Evolutionary conservation across 225 moss, liverwort and hornwort species (phyloP).

Genomic region (Sphagnum tenellum): DNA sequence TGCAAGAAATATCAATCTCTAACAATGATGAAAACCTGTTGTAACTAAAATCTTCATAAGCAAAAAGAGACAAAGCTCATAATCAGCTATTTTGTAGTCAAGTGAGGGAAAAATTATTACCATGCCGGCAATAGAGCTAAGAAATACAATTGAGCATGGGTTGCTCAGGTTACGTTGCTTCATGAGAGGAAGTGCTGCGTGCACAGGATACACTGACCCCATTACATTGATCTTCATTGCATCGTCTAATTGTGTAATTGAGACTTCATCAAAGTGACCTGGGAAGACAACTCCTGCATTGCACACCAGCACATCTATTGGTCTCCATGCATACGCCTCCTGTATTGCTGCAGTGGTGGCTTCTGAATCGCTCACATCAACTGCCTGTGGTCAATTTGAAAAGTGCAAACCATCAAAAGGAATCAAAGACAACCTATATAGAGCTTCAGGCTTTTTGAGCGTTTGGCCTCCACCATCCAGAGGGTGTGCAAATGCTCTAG

Average conservation of each 20-base stretch:
- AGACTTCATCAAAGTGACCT: constrained; percentile 8
- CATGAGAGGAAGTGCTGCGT: constrained; percentile 21
- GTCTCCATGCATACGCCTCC: constrained; percentile 14
- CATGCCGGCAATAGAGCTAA: constrained; percentile 23
- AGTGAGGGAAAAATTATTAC: not conserved
- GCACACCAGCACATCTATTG: constrained; percentile 28
- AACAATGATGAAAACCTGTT: too few relatives aligned
- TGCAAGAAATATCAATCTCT: too few relatives aligned
- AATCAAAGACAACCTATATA: too few relatives aligned
- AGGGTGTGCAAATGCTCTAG: too few relatives aligned
- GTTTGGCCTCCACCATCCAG: too few relatives aligned
- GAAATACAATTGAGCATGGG: constrained; percentile 14
- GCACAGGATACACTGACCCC: constrained; percentile 19
- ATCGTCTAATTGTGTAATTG: constrained; percentile 9
- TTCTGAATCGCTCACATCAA: constrained; percentile 13
- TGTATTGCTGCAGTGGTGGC: constrained; percentile 12
- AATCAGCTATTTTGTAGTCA: too few relatives aligned
- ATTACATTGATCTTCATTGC: constrained; percentile 10
- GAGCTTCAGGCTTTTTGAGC: too few relatives aligned
- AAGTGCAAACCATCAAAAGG: too few relatives aligned
- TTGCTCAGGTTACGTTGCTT: constrained; percentile 5
- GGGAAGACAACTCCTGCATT: constrained; percentile 7
- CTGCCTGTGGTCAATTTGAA: not conserved
- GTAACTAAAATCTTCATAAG: too few relatives aligned
- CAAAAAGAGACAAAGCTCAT: too few relatives aligned